Evolutionary conservation across 495 filamentous ascomycete genomes (phyloP).

Genomic region (Aspergillus indologenus): DNA sequence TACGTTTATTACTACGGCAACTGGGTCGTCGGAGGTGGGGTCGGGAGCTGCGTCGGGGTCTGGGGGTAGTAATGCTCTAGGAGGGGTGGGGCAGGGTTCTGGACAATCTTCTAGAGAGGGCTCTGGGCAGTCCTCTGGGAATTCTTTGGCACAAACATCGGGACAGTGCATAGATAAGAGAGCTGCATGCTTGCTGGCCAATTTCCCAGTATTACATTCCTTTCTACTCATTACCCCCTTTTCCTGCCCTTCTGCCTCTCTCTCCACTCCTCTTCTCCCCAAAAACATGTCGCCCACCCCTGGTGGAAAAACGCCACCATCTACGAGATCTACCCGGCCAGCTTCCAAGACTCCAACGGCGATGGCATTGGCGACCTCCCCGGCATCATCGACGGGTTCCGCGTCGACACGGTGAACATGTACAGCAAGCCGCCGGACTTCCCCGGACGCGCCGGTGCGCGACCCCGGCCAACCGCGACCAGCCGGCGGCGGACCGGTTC

Average conservation of each 20-base stretch:
- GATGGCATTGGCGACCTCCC: constrained; percentile 56
- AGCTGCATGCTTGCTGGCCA: too few species aligned
- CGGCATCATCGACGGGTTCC: constrained; percentile 57
- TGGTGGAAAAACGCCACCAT: constrained; percentile 44
- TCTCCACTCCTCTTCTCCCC: neutral
- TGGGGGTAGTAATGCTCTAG: too few species aligned
- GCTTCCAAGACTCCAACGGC: constrained; percentile 39
- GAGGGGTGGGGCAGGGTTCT: too few species aligned
- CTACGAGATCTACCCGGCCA: constrained; percentile 43
- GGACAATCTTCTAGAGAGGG: too few species aligned
- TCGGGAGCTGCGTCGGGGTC: too few species aligned
- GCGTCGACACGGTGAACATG: constrained; percentile 56
- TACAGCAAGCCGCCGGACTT: constrained; percentile 47
- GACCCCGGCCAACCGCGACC: constrained; percentile 37
- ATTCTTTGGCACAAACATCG: too few species aligned
- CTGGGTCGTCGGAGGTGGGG: too few species aligned
- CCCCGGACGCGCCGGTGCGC: constrained; percentile 41
- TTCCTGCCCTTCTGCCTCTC: neutral
- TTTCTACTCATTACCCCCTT: too few species aligned
- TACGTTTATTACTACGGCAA: too few species aligned
- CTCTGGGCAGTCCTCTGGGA: too few species aligned
- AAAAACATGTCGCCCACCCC: neutral
- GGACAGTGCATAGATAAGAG: too few species aligned
- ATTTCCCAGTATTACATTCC: too few species aligned
- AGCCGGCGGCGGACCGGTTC: constrained; percentile 45